Evolutionary conservation across 2,329 filamentous ascomycete genomes (phyloP).

Genomic region (Alternaria infectoria): DNA sequence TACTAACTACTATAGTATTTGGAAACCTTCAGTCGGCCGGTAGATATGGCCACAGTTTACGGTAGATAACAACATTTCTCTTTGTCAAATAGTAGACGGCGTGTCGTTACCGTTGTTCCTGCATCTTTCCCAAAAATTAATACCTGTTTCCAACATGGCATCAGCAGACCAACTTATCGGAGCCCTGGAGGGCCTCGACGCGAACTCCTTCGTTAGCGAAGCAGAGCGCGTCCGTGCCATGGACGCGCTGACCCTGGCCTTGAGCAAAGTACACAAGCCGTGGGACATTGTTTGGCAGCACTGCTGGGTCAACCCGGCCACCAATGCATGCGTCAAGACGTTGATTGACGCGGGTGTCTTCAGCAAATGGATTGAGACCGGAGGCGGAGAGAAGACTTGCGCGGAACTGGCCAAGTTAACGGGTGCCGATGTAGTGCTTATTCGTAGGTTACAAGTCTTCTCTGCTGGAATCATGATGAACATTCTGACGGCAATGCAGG

Average conservation of each 20-base stretch:
- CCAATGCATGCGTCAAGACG: slow-evolving; percentile 9
- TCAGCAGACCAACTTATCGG: slow-evolving; percentile 6
- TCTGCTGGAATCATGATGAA: not conserved
- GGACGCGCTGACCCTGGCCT: slow-evolving; percentile 3
- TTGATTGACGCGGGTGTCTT: slow-evolving; percentile 8
- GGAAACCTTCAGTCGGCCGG: not conserved
- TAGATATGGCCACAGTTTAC: not conserved
- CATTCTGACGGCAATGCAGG: not conserved
- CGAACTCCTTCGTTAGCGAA: slow-evolving; percentile 5
- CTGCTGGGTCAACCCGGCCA: slow-evolving; percentile 8
- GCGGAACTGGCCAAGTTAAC: not conserved
- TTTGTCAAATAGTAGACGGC: not conserved
- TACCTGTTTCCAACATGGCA: slow-evolving; percentile 2
- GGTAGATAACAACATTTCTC: not conserved
- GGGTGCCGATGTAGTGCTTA: not conserved
- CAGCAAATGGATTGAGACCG: slow-evolving; percentile 7
- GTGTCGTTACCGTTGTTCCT: not conserved
- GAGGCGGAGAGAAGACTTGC: slow-evolving; percentile 5
- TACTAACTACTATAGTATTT: not conserved
- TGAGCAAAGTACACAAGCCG: slow-evolving; percentile 7
- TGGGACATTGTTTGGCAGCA: slow-evolving; percentile 9
- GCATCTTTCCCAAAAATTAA: slow-evolving; percentile 7
- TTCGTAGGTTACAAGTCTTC: not conserved
- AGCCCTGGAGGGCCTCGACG: slow-evolving; percentile 4
- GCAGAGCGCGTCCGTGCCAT: slow-evolving; percentile 8